phyloP scores from a whole-genome alignment of 177 flowering plant species.

The Vitis hybrid region DNA sequence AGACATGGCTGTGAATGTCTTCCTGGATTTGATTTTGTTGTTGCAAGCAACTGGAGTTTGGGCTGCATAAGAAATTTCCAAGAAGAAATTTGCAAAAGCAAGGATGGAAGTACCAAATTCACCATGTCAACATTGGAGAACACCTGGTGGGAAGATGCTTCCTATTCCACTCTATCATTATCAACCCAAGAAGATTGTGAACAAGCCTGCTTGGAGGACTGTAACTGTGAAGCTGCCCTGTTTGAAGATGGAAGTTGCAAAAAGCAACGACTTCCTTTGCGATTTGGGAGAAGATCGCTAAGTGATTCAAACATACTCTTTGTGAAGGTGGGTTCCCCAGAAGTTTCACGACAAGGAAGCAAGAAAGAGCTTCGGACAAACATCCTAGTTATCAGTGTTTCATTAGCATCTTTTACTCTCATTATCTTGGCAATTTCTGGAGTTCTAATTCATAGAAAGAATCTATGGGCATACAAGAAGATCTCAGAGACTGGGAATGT shows the following conservation, averaged over 20 bases:
- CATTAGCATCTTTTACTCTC: neutral
- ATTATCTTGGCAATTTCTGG: slow-evolving; percentile 2
- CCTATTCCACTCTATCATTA: neutral
- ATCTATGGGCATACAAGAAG: neutral
- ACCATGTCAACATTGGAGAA: neutral
- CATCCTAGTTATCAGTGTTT: slow-evolving; percentile 4
- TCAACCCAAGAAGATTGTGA: slow-evolving; percentile 4
- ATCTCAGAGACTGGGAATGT: neutral
- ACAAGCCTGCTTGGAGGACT: slow-evolving; percentile 14
- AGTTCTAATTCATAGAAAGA: neutral
- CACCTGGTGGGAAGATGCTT: slow-evolving; percentile 17
- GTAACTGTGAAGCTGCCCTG: slow-evolving; percentile 23
- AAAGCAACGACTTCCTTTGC: slow-evolving; percentile 26
- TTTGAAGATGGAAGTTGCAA: slow-evolving; percentile 6
- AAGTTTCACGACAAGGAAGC: neutral
- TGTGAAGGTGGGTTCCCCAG: slow-evolving; percentile 10
- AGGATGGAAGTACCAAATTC: neutral
- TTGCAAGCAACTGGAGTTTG: neutral
- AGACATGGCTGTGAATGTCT: neutral
- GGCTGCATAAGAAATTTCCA: slow-evolving; percentile 18
- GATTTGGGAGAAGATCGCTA: slow-evolving; percentile 8
- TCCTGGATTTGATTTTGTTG: slow-evolving; percentile 16
- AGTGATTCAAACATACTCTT: neutral
- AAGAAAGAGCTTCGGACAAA: slow-evolving; percentile 1
- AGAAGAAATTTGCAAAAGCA: slow-evolving; percentile 7